phyloP scores from a whole-genome alignment of 495 filamentous ascomycete genomes.

The Recurvomyces mirabilis region DNA sequence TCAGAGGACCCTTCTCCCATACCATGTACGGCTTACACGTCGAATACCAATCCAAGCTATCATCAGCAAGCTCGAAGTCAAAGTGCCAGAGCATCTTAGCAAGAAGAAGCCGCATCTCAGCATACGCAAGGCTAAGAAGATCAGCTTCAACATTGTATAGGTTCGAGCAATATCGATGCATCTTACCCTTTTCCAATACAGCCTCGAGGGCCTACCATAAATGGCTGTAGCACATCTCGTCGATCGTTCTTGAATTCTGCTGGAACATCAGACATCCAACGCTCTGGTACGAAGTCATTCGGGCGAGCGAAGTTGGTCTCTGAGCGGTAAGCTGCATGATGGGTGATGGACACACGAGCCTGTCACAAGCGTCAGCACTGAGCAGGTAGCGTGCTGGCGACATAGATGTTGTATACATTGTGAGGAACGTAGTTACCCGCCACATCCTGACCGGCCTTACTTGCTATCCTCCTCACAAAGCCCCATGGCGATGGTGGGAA shows the following conservation, averaged over 20 bases:
- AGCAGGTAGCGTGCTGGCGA: constrained; percentile 20
- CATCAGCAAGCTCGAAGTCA: constrained; percentile 11
- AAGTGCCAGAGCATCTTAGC: constrained; percentile 20
- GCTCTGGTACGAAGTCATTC: constrained; percentile 25
- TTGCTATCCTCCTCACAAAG: constrained; percentile 37
- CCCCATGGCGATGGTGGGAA: constrained; percentile 38
- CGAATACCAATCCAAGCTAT: not conserved
- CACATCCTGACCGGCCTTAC: constrained; percentile 30
- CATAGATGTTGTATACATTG: constrained; percentile 10
- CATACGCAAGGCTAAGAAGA: constrained; percentile 11
- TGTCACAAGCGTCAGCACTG: constrained; percentile 7
- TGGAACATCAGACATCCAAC: constrained; percentile 17
- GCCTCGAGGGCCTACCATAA: constrained; percentile 24
- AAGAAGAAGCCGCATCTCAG: constrained; percentile 21
- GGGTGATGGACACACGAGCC: constrained; percentile 14
- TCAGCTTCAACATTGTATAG: not conserved
- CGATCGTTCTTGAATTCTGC: constrained; percentile 17
- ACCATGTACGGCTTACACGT: constrained; percentile 2
- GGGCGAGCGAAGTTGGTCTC: constrained; percentile 21
- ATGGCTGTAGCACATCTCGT: constrained; percentile 23
- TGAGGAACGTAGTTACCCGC: constrained; percentile 31
- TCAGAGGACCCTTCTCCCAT: not conserved
- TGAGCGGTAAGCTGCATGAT: constrained; percentile 16
- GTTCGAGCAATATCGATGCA: constrained; percentile 7
- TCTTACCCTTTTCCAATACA: constrained; percentile 27